A percentile compares a stretch with the other conserved stretches of the same genome.
Evolutionary conservation across 108 stramenopile genomes (phyloP).

Genomic region (Nitzschia inconspicua): DNA sequence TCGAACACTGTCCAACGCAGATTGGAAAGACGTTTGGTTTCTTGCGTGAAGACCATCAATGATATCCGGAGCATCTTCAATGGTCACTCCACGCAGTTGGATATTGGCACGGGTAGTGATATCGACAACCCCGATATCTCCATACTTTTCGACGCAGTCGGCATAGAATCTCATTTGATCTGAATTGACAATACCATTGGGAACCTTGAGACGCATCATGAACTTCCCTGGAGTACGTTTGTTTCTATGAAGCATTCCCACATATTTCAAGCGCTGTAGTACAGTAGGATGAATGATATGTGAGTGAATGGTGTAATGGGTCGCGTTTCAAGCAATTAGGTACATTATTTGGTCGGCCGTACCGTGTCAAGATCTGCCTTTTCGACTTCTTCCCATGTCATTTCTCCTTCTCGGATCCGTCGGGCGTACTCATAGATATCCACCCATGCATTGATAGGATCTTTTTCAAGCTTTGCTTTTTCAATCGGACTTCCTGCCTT

Average conservation of each 20-base stretch:
- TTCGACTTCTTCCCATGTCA: constrained; percentile 88
- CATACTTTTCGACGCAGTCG: constrained; percentile 81
- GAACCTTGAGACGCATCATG: constrained; percentile 91
- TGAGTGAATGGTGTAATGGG: background rate
- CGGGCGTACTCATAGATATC: constrained; percentile 86
- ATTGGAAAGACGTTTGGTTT: constrained; percentile 86
- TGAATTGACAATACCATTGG: constrained; percentile 91
- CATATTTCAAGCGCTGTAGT: constrained; percentile 83
- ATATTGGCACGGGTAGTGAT: constrained; percentile 92
- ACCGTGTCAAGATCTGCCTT: constrained; percentile 79
- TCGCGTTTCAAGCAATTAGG: background rate
- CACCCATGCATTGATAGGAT: constrained; percentile 74
- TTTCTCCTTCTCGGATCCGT: constrained; percentile 75
- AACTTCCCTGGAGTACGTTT: constrained; percentile 95
- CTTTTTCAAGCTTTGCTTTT: constrained; percentile 79
- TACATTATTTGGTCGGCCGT: constrained; percentile 10
- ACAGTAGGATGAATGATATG: constrained; percentile 2
- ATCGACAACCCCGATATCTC: constrained; percentile 85
- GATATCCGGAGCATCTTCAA: constrained; percentile 86
- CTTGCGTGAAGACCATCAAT: constrained; percentile 85
- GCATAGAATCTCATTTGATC: constrained; percentile 90
- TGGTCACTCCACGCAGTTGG: constrained; percentile 89
- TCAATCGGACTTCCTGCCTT: constrained; percentile 68
- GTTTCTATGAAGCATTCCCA: constrained; percentile 87
- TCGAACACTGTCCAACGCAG: constrained; percentile 88